Conservation (phyloP, 352 stramenopile genomes). For the Pythium sukuiense region DNA sequence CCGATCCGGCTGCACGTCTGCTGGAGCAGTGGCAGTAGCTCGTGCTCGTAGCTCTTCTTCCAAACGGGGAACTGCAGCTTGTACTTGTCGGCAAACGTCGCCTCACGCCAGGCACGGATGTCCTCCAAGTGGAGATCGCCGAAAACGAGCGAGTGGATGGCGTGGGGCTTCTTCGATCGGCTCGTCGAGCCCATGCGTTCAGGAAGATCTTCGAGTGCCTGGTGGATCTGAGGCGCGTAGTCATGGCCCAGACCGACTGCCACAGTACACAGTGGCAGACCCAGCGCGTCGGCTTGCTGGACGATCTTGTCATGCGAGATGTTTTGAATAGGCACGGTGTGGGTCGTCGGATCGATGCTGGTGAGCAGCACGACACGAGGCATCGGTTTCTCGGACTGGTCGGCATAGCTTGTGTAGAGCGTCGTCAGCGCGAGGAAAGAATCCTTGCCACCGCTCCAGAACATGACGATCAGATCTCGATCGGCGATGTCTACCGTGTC, state of each 20-base stretch:
- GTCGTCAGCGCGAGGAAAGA: conserved; percentile 77
- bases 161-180: conserved; percentile 18
- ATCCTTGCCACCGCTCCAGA: conserved; percentile 90
- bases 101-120: conserved; percentile 79
- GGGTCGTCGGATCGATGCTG: conserved; percentile 76
- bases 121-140: conserved; percentile 89
- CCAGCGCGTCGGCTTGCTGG: conserved; percentile 67
- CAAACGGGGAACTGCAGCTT: conserved; percentile 77
- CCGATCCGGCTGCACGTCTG: conserved; percentile 45
- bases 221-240: conserved; percentile 34
- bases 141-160: conserved; percentile 67
- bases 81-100: conserved; percentile 53
- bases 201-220: conserved; percentile 35
- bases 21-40: conserved; percentile 71
- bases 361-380: conserved; percentile 79
- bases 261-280: conserved; percentile 78
- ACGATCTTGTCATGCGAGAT: conserved; percentile 70
- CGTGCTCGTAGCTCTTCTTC: conserved; percentile 54
- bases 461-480: conserved; percentile 72
- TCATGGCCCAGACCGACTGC: conserved; percentile 42
- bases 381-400: conserved; percentile 29
- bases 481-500: conserved; percentile 7
- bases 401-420: conserved; percentile 38
- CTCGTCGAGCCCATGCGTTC: conserved; percentile 18
- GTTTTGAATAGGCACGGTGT: conserved; percentile 84